Base-by-base conservation (phyloP, 805 yeast species). In the Lachancea cidri region DNA sequence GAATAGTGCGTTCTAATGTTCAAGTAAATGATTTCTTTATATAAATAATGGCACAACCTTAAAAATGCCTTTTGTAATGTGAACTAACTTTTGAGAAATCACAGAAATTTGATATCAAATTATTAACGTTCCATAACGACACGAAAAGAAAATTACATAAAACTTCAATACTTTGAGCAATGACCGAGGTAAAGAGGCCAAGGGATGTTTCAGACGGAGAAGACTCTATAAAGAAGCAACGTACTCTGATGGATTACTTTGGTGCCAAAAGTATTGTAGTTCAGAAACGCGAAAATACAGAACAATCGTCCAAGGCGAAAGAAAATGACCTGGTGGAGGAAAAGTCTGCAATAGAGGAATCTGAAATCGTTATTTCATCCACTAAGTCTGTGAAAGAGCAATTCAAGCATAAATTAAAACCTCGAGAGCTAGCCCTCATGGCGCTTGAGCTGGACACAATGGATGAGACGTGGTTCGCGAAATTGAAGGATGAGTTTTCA, bases 401-500 rank as follows among this genome's bases (percentile, higher is more conserved):
- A 17, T 49, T 52, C 29, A 40, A 38, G 25, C 14, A 29, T 17
- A 35, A 45, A 6, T 35, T 50, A 43, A 49, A 52, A 22, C 38
- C 36, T 6, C 43, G 38, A 33, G 42, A 50, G 17, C 25, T 32
- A 7, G 33, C 42, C 7, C 66, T 88, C 3, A 70, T 88, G 2
- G 60, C 70, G 15, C 65, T 83, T 7, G 98, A 93, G 58, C 75
- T 87, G 30, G 60, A 68, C 1, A 77, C 86, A 0, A 64, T 93
- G 46, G 88, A 86, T 46, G 73, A 74, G 8, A 70, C 86, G 0
- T 93, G 98, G 98, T 75, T 93, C 17, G 71, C 72, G 3, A 69
- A 75, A 2, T 67, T 93, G 15, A 76, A 80, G 52, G 57, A 66
- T 17, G 96, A 89, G 52, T 70, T 93, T 41, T 80, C 83, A 8